Conservation (phyloP, 495 filamentous ascomycete species). For the Neurospora hispaniola region DNA sequence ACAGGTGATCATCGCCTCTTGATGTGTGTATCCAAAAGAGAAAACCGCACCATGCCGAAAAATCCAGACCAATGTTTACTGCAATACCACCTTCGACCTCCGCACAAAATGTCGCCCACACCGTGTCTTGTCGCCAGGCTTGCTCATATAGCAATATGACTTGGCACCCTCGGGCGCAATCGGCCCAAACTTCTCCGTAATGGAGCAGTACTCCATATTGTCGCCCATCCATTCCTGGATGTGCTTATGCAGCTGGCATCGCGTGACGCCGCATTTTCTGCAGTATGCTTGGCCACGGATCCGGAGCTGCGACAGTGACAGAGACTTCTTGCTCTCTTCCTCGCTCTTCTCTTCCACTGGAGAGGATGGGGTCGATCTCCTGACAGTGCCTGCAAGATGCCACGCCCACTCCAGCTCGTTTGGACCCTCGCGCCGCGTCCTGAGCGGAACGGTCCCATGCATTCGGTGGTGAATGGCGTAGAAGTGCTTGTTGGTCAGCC, state of each 20-base stretch:
- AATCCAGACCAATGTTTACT: constrained; percentile 4
- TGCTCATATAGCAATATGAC: constrained; percentile 37
- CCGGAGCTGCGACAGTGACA: constrained; percentile 24
- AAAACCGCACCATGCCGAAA: neutral
- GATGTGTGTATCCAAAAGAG: neutral
- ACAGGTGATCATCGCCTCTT: neutral
- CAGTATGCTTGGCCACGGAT: constrained; percentile 38
- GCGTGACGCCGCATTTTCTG: constrained; percentile 39
- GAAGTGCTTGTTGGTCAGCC: constrained; percentile 38
- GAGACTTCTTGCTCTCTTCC: constrained; percentile 7
- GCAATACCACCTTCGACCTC: constrained; percentile 16
- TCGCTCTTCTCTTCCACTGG: neutral
- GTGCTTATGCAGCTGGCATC: constrained; percentile 45
- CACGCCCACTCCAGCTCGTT: constrained; percentile 47
- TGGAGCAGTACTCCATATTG: constrained; percentile 37
- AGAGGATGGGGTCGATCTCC: constrained; percentile 4
- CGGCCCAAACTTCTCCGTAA: constrained; percentile 39
- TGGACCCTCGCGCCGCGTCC: constrained; percentile 37
- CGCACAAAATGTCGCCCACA: constrained; percentile 35
- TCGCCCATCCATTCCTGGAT: constrained; percentile 42
- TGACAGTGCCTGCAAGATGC: constrained; percentile 33
- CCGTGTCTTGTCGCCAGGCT: constrained; percentile 34
- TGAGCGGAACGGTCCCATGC: constrained; percentile 39
- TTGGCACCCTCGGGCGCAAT: constrained; percentile 25
- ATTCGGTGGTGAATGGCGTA: constrained; percentile 42